Conservation (phyloP, 805 yeast genomes). For the Starmerella bacillaris region DNA sequence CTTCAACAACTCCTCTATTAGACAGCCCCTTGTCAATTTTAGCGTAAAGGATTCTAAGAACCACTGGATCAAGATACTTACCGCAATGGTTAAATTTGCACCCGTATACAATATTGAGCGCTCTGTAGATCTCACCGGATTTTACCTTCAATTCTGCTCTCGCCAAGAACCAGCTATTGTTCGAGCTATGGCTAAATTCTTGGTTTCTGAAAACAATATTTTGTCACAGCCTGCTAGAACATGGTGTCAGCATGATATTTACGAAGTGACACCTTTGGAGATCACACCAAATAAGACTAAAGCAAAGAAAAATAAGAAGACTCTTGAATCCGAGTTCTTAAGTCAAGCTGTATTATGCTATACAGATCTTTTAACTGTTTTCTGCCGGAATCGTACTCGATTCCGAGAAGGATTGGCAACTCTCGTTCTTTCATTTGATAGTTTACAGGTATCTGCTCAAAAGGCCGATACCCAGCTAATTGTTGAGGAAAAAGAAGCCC, state of each 20-base stretch:
- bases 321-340: constrained; percentile 20
- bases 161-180: constrained; percentile 18
- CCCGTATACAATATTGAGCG: constrained; percentile 10
- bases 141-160: constrained; percentile 19
- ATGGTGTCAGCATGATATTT: constrained; percentile 27
- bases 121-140: constrained; percentile 21
- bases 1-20: constrained; percentile 3
- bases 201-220: constrained; percentile 8
- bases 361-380: constrained; percentile 31
- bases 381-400: constrained; percentile 55
- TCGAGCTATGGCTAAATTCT: constrained; percentile 17
- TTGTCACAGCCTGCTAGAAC: constrained; percentile 9
- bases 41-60: constrained; percentile 13
- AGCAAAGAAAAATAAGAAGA: constrained; percentile 13
- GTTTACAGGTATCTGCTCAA: constrained; percentile 61
- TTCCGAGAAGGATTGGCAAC: constrained; percentile 59
- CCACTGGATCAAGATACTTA: constrained; percentile 10
- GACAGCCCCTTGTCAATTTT: constrained; percentile 2
- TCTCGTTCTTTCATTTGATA: constrained; percentile 47
- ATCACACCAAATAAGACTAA: background rate
- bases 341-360: constrained; percentile 26
- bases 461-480: constrained; percentile 32
- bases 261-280: constrained; percentile 21
- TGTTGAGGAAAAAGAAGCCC: constrained; percentile 13
- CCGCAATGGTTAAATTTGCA: constrained; percentile 10